Base-by-base conservation (phyloP, 2,329 filamentous ascomycete genomes). In the Pseudohalonectria lignicola region DNA sequence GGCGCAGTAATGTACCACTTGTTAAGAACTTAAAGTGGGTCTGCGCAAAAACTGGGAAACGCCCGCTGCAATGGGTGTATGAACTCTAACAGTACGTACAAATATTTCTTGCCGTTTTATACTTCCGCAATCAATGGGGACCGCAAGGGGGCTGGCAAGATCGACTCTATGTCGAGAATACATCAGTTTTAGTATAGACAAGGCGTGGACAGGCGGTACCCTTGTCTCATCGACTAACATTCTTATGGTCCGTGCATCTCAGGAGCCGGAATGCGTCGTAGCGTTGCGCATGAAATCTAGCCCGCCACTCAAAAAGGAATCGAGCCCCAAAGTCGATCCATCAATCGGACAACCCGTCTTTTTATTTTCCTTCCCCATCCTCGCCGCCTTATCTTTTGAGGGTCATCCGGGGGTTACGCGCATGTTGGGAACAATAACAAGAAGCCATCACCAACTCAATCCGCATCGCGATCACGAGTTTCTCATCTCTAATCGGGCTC, bases 271-370 rank as follows among this genome's bases (percentile, higher is more conserved):
- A n/a, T n/a, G n/a, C n/a, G n/a, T n/a, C n/a, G n/a, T n/a, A n/a
- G n/a, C n/a, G n/a, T n/a, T n/a, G 16, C 19, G 31, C 31, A 34
- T 19, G 31, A 34, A 19, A 21, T 7, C 23, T 26, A n/a, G 30
- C 31, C 18, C 7, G 31, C 31, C 31, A 34, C 31, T 34, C 31
- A 34, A 34, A 34, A 34, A 12, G 23, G 23, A 26, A 26, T 20
- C 18, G n/a, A 34, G 17, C 16, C 12, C 31, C 31, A 21, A 32
- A 34, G 21, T 34, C 21, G n/a, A 31, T 21, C 31, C 31, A 23
- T 19, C 9, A 34, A 13, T 26, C 23, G 17, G 16, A 19, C 31
- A 19, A n/a, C 31, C 17, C 31, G 17, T 20, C 19, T 4, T 13
- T n/a, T 19, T 7, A 13, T 19, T 34, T 19, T 21, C 16, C 31